phyloP scores from a whole-genome alignment of 768 basidiomycete species.

The Tephrocybe rancida region DNA sequence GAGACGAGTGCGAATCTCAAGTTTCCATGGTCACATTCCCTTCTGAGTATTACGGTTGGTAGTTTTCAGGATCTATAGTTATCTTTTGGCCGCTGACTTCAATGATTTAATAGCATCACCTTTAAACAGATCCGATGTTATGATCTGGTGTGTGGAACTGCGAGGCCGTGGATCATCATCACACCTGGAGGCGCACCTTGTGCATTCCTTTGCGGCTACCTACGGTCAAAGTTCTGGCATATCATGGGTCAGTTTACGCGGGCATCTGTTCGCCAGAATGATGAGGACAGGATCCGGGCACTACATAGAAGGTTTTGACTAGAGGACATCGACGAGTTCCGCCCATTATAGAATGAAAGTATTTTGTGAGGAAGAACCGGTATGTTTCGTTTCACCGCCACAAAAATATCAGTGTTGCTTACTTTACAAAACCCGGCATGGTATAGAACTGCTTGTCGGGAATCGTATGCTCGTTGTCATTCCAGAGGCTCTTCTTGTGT shows the following conservation, averaged over 20 bases:
- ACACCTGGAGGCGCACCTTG: neutral
- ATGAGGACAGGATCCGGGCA: neutral
- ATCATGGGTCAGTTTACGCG: neutral
- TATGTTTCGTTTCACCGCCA: neutral
- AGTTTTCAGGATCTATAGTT: no score
- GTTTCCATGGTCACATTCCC: no score
- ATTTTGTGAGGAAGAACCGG: neutral
- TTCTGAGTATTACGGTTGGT: no score
- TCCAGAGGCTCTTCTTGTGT: neutral
- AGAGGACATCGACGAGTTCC: neutral
- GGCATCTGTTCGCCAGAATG: neutral
- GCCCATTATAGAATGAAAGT: neutral
- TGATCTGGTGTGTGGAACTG: slow-evolving; percentile 1
- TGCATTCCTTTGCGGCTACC: neutral
- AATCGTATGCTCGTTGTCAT: neutral
- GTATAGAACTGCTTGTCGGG: no score
- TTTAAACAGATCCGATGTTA: neutral
- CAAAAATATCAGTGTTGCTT: no score
- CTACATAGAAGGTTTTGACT: neutral
- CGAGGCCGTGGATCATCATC: neutral
- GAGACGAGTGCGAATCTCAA: no score
- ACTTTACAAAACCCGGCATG: no score
- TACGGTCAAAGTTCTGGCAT: neutral
- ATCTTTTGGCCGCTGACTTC: no score
- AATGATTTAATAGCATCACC: no score